Evolutionary conservation across 2,329 filamentous ascomycete species (phyloP), one percentile per base, ranked within the genome.

Genomic region (Fonsecaea pedrosoi): DNA sequence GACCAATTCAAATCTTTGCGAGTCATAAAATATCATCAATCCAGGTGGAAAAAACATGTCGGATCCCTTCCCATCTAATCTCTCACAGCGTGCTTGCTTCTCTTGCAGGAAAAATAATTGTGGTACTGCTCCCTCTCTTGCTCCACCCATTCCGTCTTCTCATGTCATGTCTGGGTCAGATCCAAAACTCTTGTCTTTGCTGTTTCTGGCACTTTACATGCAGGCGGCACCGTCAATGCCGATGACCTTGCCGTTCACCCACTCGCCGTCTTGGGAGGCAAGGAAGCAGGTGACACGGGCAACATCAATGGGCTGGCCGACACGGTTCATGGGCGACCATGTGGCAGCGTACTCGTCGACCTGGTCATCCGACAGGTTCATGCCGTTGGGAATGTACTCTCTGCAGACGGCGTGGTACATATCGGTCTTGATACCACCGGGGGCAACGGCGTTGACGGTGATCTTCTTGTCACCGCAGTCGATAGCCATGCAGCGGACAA

Each of bases 401-500:
- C 76, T 64, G 71, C 71, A 74, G 53, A 74, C 72, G 40, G 70
- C 72, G 78, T 89, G 84, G 78, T 87, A 89, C 87, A 90, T 89
- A 72, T 89, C 87, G 13, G 85, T 88, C 80, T 88, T 89, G 77
- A 89, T 88, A 13, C 87, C 88, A 64, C 88, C 88, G 0, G 88
- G 88, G 0, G 88, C 88, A 37, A 90, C 83, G 54, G 85, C 86
- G 74, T 90, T 90, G 76, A 90, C 87, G 0, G 87, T 89, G 75
- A 90, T 88, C 64, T 86, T 86, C 74, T 87, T 84, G 80, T 89
- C 85, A 62, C 89, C 87, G 71, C 86, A 87, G 81, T 91, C 89
- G 75, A 84, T 89, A 4, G 90, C 89, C 79, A 92, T 90, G 73
- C 86, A 88, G 77, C 90, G 89, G 72, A 90, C 89, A 78, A 92